phyloP scores from a whole-genome alignment of 768 basidiomycete species.

The Lactarius psammicola region DNA sequence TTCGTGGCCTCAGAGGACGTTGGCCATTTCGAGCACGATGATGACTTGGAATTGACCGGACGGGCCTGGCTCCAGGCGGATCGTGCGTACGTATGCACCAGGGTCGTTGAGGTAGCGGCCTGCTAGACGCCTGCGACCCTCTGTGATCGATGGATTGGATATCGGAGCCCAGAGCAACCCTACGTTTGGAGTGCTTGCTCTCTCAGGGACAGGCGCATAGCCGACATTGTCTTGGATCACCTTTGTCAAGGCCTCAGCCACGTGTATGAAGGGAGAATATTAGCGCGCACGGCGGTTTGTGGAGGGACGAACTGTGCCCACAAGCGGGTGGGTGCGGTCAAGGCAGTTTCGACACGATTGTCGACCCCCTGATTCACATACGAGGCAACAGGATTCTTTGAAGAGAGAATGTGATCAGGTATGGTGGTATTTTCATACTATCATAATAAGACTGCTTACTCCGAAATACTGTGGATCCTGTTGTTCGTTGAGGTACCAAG shows the following conservation, averaged over 20 bases:
- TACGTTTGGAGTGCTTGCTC: too few relatives aligned
- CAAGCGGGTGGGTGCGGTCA: neutral
- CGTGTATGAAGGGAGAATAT: too few relatives aligned
- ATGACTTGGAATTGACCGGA: neutral
- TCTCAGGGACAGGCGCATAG: too few relatives aligned
- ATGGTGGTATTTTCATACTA: neutral
- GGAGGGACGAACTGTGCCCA: neutral
- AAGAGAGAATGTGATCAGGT: neutral
- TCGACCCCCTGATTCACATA: neutral
- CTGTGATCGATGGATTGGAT: neutral
- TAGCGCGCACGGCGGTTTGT: neutral
- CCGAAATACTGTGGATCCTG: too few relatives aligned
- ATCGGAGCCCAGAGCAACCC: neutral
- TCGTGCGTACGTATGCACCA: neutral
- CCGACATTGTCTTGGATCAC: too few relatives aligned
- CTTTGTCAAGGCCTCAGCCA: too few relatives aligned
- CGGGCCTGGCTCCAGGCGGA: neutral
- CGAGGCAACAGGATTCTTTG: neutral
- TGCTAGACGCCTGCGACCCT: conserved; percentile 6
- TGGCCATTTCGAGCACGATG: conserved; percentile 1
- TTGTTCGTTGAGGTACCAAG: too few relatives aligned
- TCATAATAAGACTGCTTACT: neutral
- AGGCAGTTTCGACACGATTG: neutral
- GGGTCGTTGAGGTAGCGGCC: conserved; percentile 6
- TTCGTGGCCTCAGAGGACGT: neutral